These are phyloP conservation scores for Populus trichocarpa DNA, from an alignment of 441 rosid species.

Conservation along the genomic window DNA sequence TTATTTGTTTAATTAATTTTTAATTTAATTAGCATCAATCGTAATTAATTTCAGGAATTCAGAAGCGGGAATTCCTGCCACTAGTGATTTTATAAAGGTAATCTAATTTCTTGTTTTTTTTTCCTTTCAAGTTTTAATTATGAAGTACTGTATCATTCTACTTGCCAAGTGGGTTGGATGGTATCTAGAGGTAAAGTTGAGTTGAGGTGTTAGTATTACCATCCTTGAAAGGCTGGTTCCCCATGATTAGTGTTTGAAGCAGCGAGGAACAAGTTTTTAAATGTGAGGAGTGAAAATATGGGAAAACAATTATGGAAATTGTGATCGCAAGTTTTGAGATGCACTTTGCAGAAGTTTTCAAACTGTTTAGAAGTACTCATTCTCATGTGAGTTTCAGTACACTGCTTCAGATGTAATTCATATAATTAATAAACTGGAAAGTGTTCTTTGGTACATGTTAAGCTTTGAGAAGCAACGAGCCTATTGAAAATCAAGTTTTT, in stretches of 20 bases:
- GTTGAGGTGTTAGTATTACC: not conserved
- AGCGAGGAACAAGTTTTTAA: not conserved
- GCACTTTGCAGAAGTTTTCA: not conserved
- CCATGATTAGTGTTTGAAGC: not conserved
- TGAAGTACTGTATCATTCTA: not conserved
- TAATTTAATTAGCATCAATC: not conserved
- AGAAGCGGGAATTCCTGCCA: slow-evolving; percentile 35
- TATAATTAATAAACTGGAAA: not conserved
- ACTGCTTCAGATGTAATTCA: not conserved
- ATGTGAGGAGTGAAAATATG: not conserved
- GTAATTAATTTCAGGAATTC: slow-evolving; percentile 47
- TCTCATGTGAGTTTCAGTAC: not conserved
- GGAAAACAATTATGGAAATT: not conserved
- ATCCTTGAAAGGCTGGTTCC: not conserved
- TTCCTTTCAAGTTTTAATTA: not conserved
- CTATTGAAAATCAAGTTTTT: not conserved
- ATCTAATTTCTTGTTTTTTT: slow-evolving; percentile 8
- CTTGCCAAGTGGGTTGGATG: not conserved
- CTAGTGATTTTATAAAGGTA: slow-evolving; percentile 63
- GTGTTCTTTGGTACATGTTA: not conserved
- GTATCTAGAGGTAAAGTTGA: not conserved
- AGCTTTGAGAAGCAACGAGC: not conserved
- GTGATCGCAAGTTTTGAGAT: not conserved
- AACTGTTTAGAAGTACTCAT: not conserved
- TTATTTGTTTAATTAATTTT: too few relatives aligned